These are phyloP conservation scores for Lichtheimia ramosa DNA, from an alignment of 371 early-diverging fungal species.

Conservation along the genomic window DNA sequence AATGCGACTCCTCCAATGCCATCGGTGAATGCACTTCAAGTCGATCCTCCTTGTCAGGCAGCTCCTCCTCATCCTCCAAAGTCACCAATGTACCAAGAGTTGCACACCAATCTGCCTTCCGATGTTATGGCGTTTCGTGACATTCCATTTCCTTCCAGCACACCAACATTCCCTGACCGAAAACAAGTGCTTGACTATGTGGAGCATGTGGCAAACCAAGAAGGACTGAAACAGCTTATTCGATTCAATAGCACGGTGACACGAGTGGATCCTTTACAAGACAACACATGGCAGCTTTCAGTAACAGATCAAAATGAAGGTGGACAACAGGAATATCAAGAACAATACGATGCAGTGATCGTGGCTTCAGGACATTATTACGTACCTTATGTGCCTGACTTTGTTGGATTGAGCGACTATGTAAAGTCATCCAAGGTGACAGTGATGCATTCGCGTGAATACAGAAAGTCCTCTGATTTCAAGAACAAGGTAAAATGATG, in stretches of 20 bases:
- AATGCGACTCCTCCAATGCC: constrained; percentile 30
- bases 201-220: constrained; percentile 24
- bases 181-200: constrained; percentile 50
- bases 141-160: constrained; percentile 36
- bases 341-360: constrained; percentile 56
- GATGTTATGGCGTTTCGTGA: constrained; percentile 60
- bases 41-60: constrained; percentile 27
- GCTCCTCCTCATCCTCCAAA: constrained; percentile 2
- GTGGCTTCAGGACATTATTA: constrained; percentile 63
- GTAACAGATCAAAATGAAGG: constrained; percentile 8
- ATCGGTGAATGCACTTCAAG: constrained; percentile 30
- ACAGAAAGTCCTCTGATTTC: constrained; percentile 44
- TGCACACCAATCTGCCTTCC: constrained; percentile 62
- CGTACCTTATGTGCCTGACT: constrained; percentile 56
- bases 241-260: constrained; percentile 48
- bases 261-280: constrained; percentile 18
- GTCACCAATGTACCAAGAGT: constrained; percentile 56
- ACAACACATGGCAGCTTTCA: constrained; percentile 21
- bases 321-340: constrained; percentile 7
- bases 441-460: constrained; percentile 58
- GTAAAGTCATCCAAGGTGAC: constrained; percentile 3
- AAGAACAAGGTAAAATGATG: constrained; percentile 30
- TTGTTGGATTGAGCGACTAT: constrained; percentile 38
- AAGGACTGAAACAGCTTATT: constrained; percentile 29
- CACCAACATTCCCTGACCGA: constrained; percentile 47